Conservation (phyloP, 306 rosid genomes). For the Cotoneaster glaucophyllus region DNA sequence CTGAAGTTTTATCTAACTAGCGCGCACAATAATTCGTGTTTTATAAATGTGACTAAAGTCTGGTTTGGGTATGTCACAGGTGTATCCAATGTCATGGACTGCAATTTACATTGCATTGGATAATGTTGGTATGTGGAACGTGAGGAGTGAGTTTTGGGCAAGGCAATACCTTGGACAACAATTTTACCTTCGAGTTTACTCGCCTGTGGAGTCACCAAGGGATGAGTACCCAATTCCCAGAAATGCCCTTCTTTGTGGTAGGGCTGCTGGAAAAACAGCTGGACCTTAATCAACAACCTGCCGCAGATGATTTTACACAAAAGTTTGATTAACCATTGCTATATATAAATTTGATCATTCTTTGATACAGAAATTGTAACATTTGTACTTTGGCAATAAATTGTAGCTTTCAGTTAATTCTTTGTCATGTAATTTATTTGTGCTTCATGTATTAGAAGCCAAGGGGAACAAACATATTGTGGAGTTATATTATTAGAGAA, state of each 20-base stretch:
- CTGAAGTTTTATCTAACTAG: neutral
- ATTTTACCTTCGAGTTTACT: constrained; percentile 75
- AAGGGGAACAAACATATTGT: neutral
- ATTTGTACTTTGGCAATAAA: neutral
- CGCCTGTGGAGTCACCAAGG: constrained; percentile 56
- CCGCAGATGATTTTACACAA: neutral
- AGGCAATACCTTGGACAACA: constrained; percentile 92
- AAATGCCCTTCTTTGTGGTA: constrained; percentile 92
- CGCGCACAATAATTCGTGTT: neutral
- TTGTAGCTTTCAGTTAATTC: neutral
- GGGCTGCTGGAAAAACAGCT: constrained; percentile 46
- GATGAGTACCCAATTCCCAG: constrained; percentile 81
- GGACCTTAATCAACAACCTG: constrained; percentile 16
- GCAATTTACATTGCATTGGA: constrained; percentile 81
- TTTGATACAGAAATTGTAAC: neutral
- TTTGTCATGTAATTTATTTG: neutral
- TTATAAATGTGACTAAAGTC: neutral
- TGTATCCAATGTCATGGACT: constrained; percentile 92
- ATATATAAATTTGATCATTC: constrained; percentile 20
- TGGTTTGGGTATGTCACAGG: constrained; percentile 31
- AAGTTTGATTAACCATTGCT: neutral
- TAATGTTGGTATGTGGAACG: constrained; percentile 91
- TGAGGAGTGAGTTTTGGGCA: constrained; percentile 81
- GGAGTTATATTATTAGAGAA: neutral
- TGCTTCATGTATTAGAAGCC: neutral